Evolutionary conservation across 805 yeast genomes (phyloP).

Genomic region (Saccharomycopsis sp.): DNA sequence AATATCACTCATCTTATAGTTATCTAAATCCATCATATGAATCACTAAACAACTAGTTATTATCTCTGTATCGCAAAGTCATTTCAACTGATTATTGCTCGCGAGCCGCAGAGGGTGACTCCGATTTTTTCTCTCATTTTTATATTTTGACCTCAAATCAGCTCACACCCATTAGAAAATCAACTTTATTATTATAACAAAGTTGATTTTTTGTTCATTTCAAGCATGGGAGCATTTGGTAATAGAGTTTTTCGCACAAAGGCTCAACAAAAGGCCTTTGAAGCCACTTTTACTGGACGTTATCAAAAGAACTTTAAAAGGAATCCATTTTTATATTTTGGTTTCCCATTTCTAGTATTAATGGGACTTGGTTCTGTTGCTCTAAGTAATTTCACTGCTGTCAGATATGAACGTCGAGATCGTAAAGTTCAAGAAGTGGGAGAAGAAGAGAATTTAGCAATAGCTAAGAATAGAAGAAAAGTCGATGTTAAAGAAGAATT

Average conservation of each 20-base stretch:
- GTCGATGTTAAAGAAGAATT: conserved; percentile 79
- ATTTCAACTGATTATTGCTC: too few species aligned
- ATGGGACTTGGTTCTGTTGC: conserved; percentile 75
- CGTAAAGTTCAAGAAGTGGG: conserved; percentile 58
- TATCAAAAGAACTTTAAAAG: conserved; percentile 54
- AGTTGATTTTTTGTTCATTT: too few species aligned
- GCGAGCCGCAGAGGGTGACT: too few species aligned
- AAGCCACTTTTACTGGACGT: conserved; percentile 58
- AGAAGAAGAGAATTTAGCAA: conserved; percentile 58
- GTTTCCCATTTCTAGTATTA: conserved; percentile 78
- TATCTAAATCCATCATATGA: too few species aligned
- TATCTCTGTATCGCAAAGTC: too few species aligned
- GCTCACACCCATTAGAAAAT: too few species aligned
- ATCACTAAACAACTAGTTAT: too few species aligned
- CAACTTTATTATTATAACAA: too few species aligned
- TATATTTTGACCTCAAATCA: too few species aligned
- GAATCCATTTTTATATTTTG: conserved; percentile 74
- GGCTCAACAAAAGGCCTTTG: conserved; percentile 52
- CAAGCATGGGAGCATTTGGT: conserved; percentile 22
- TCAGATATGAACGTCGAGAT: conserved; percentile 79
- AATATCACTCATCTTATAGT: too few species aligned
- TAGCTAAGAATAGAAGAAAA: conserved; percentile 49
- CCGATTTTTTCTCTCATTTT: too few species aligned
- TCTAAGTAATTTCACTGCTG: conserved; percentile 70
- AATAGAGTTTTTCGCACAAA: conserved; percentile 55